Conservation (phyloP, 2,329 filamentous ascomycete genomes). For the Colletotrichum theobromicola region DNA sequence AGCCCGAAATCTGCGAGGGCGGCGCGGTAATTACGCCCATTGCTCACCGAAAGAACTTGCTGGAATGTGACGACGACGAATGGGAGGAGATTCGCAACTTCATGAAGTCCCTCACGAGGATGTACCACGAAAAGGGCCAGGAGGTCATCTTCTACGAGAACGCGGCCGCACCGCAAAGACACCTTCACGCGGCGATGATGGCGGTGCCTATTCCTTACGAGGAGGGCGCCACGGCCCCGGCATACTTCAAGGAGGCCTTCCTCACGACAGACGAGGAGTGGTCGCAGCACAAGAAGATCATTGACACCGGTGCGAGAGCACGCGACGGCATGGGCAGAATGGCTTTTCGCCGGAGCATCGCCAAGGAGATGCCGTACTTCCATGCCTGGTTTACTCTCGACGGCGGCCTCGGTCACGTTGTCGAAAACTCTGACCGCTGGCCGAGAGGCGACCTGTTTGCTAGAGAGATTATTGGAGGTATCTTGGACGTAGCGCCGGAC, state of each 20-base stretch:
- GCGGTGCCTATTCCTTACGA: conserved; percentile 89
- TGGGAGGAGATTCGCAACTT: conserved; percentile 99
- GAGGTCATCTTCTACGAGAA: conserved; percentile 99
- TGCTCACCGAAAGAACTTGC: conserved; percentile 83
- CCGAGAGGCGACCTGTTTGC: conserved; percentile 92
- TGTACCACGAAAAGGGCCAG: conserved; percentile 92
- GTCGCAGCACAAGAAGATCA: conserved; percentile 93
- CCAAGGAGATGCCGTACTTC: conserved; percentile 98
- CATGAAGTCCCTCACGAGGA: conserved; percentile 92
- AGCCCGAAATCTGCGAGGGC: conserved; percentile 84
- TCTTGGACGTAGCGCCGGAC: conserved; percentile 82
- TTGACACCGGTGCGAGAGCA: conserved; percentile 77
- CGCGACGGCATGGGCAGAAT: conserved; percentile 74
- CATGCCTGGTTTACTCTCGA: conserved; percentile 96
- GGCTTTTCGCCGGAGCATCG: conserved; percentile 82
- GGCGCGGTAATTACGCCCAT: conserved; percentile 90
- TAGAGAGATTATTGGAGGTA: conserved; percentile 88
- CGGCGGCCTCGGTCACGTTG: conserved; percentile 88
- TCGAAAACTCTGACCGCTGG: conserved; percentile 87
- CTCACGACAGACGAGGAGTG: conserved; percentile 89
- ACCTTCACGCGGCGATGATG: conserved; percentile 83
- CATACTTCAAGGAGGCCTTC: conserved; percentile 96
- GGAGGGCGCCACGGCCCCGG: conserved; percentile 88
- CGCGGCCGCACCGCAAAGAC: conserved; percentile 79
- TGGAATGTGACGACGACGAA: conserved; percentile 99